Conservation (phyloP, 306 rosid genomes). For the Inga laurina region DNA sequence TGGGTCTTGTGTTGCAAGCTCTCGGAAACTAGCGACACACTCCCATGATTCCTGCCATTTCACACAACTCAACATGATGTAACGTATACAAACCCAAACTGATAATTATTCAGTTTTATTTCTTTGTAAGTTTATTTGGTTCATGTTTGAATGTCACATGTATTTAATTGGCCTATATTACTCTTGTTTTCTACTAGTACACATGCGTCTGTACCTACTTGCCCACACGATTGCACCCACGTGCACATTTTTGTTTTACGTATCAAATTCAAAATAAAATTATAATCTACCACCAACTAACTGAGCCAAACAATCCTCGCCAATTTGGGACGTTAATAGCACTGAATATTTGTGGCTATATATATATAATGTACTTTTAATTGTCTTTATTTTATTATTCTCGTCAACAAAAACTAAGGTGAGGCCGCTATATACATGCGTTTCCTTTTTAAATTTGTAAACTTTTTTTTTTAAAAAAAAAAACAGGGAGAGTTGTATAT, state of each 20-base stretch:
- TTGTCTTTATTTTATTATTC: no score
- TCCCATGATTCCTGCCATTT: constrained; percentile 46
- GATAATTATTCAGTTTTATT: neutral
- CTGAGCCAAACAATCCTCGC: neutral
- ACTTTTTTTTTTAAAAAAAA: no score
- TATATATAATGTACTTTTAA: neutral
- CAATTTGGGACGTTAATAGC: neutral
- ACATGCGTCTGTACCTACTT: neutral
- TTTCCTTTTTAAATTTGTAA: no score
- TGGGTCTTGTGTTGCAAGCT: constrained; percentile 40
- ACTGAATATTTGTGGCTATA: neutral
- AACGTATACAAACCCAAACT: neutral
- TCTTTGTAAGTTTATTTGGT: neutral
- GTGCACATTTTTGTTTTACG: neutral
- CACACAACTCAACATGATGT: neutral
- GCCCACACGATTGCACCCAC: neutral
- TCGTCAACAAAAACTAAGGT: no score
- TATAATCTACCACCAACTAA: no score
- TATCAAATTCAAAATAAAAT: neutral
- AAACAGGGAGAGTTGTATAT: no score
- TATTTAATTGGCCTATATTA: neutral
- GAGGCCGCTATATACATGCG: no score
- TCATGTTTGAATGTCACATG: no score
- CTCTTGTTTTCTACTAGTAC: neutral
- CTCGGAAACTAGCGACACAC: neutral